Base-by-base conservation (phyloP, 2,329 filamentous ascomycete genomes). In the Onygena corvina region DNA sequence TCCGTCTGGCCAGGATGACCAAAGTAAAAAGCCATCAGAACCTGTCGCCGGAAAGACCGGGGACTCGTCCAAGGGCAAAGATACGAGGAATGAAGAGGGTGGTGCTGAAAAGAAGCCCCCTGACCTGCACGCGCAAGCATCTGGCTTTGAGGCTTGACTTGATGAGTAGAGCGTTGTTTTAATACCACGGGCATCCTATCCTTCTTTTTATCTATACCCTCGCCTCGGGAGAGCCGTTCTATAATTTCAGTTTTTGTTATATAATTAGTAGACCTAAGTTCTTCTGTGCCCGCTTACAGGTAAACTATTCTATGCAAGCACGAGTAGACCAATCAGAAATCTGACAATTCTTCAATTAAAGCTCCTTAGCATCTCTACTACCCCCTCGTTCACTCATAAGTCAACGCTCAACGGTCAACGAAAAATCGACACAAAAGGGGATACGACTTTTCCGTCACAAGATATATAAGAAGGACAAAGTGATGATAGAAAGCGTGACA, bases 361-460 rank as follows among this genome's bases (percentile, higher is more conserved):
- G n/a, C n/a, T n/a, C n/a, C n/a, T n/a, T n/a, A 42, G 38, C 8
- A 42, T 25, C 38, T 42, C 38, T 42, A 42, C 38, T 42, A 42
- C 20, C 20, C 38, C 5, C 6, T 7, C 38, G 12, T 42, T 42
- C 21, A 23, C 38, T 42, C 38, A 27, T 42, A 42, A 42, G 21
- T 29, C 23, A 42, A 42, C 38, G 21, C 38, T 42, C 20, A 42
- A 25, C n/a, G n/a, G 25, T 12, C 35, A 20, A 20, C 14, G 11
- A 21, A 40, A 3, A 5, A 40, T 21, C 3, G 12, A 40, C 8
- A 40, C 1, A 38, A 23, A 27, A 25, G 14, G n/a, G 23, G 23
- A 25, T 42, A 42, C 38, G 38, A 23, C 38, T 42, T 42, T 40
- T 42, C 18, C 14, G 9, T 20, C 16, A 25, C 25, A 42, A 42